These are phyloP conservation scores for Aethionema arabicum DNA, from an alignment of 345 rosid genomes.

Conservation along the genomic window DNA sequence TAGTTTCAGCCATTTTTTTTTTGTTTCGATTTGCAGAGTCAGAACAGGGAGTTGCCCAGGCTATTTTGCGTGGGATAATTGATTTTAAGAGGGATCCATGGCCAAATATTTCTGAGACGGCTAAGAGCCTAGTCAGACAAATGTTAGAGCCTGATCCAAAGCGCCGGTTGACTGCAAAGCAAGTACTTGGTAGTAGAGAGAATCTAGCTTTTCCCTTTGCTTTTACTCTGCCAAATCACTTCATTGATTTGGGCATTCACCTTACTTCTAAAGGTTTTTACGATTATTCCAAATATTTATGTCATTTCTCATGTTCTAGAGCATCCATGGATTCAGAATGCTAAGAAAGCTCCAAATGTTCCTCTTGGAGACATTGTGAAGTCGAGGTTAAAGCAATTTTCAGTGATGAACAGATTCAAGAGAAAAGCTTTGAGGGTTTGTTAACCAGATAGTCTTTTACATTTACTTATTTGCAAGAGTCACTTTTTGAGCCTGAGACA, in stretches of 20 bases:
- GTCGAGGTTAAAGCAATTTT: constrained; percentile 94
- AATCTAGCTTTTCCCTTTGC: constrained; percentile 13
- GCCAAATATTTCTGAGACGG: constrained; percentile 95
- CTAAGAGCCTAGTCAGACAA: constrained; percentile 81
- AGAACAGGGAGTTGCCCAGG: constrained; percentile 99
- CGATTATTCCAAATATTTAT: constrained; percentile 17
- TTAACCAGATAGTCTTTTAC: constrained; percentile 28
- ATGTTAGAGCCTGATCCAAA: constrained; percentile 99
- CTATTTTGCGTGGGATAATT: constrained; percentile 90
- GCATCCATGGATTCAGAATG: constrained; percentile 98
- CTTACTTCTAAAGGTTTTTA: not conserved
- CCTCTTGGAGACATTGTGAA: constrained; percentile 99
- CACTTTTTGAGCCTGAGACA: constrained; percentile 12
- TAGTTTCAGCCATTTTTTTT: constrained; percentile 5
- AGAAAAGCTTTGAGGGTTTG: constrained; percentile 98
- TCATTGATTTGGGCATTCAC: constrained; percentile 1
- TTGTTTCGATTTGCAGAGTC: constrained; percentile 63
- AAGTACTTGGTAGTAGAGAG: constrained; percentile 92
- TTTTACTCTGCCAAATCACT: constrained; percentile 13
- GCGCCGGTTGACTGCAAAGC: constrained; percentile 86
- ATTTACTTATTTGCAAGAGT: not conserved
- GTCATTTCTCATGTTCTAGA: constrained; percentile 43
- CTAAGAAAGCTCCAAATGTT: constrained; percentile 93
- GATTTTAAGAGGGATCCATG: constrained; percentile 99
- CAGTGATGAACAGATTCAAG: constrained; percentile 99